Conservation (phyloP, 768 basidiomycete genomes). For the Rhodotorula babjevae region DNA sequence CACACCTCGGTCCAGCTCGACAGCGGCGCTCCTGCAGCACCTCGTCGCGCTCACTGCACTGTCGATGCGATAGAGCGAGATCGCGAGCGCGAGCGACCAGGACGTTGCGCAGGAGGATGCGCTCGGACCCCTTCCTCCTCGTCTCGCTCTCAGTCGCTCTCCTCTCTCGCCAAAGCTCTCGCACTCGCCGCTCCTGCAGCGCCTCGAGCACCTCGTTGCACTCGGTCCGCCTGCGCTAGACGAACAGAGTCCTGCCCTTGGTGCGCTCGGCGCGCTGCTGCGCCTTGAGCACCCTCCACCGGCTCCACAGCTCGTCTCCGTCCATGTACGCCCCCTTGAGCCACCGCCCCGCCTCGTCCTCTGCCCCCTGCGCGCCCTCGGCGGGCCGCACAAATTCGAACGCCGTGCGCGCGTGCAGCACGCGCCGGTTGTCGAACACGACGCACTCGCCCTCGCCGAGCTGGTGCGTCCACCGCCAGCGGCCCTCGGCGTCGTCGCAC, state of each 20-base stretch:
- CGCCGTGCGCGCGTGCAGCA: slow-evolving; percentile 78
- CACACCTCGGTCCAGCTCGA: too few species aligned
- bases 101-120: too few species aligned
- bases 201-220: too few species aligned
- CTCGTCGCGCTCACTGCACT: too few species aligned
- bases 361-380: slow-evolving; percentile 42
- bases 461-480: slow-evolving; percentile 59
- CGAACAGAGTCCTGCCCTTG: slow-evolving; percentile 28
- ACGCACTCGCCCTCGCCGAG: slow-evolving; percentile 78
- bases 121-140: too few species aligned
- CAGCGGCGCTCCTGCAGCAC: too few species aligned
- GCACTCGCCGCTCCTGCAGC: too few species aligned
- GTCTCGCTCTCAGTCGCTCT: too few species aligned
- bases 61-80: too few species aligned
- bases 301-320: slow-evolving; percentile 58
- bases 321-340: slow-evolving; percentile 68
- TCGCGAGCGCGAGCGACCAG: too few species aligned
- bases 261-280: not conserved
- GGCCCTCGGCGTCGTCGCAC: slow-evolving; percentile 53
- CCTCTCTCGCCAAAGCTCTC: too few species aligned
- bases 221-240: not conserved
- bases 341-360: slow-evolving; percentile 58
- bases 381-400: slow-evolving; percentile 55
- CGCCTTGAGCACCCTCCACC: slow-evolving; percentile 32
- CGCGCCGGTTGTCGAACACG: slow-evolving; percentile 84